Conservation (phyloP, 164 flowering plant genomes). For the Vitis riparia region DNA sequence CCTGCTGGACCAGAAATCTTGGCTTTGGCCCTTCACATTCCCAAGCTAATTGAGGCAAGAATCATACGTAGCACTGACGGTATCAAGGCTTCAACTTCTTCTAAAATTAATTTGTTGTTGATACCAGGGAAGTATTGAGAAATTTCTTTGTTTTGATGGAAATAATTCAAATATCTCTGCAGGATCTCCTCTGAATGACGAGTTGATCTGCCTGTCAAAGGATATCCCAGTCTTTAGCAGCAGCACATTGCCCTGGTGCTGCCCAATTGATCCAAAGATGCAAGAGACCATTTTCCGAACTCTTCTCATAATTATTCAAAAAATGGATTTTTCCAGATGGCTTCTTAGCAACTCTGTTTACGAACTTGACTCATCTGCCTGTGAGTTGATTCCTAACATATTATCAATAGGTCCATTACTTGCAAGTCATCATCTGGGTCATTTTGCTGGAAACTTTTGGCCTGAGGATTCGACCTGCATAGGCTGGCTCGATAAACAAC, state of each 20-base stretch:
- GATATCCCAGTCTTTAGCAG: too few species aligned
- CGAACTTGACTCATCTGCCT: conserved; percentile 3
- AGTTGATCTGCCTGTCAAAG: too few species aligned
- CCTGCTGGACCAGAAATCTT: conserved; percentile 10
- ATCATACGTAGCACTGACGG: conserved; percentile 15
- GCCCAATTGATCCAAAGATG: too few species aligned
- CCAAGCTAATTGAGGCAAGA: conserved; percentile 23
- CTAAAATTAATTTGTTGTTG: too few species aligned
- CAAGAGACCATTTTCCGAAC: too few species aligned
- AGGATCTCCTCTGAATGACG: too few species aligned
- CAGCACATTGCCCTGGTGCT: too few species aligned
- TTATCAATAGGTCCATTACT: background rate
- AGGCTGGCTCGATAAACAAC: conserved; percentile 34
- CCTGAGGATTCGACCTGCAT: conserved; percentile 28
- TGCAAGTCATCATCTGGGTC: background rate
- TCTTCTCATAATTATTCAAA: too few species aligned
- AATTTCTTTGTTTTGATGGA: too few species aligned
- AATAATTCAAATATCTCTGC: too few species aligned
- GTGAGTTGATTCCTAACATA: background rate
- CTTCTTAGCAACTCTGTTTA: background rate
- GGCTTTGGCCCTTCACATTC: conserved; percentile 8
- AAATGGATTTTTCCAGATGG: background rate
- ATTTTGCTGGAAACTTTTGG: conserved; percentile 18
- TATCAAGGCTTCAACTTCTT: background rate
- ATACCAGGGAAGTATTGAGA: too few species aligned